Evolutionary conservation across 2,329 filamentous ascomycete species (phyloP), one percentile per base, ranked within the genome.

Genomic region (Colletotrichum chrysophilum): DNA sequence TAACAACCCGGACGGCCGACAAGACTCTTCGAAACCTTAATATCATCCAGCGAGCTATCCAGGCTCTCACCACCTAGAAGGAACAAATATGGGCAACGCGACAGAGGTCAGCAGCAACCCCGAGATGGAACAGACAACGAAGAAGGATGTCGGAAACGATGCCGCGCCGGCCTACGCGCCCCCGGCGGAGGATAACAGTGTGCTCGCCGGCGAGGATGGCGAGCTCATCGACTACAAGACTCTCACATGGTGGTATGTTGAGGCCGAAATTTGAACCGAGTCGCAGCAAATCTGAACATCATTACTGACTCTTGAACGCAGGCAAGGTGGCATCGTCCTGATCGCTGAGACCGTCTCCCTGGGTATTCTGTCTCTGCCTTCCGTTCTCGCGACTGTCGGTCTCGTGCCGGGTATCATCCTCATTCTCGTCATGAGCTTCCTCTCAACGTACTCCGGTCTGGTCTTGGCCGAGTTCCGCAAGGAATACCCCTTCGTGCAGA

Each of bases 351-450:
- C 86, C 3, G 85, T 87, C 71, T 87, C 85, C 1, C 84, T 88
- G n/a, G 86, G 86, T 1, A 87, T 88, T 82, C 94, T 95, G 86
- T 95, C 93, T 1, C 94, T 95, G 76, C 94, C 94, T 1, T 94
- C 92, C 81, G 94, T 94, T 0, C 92, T 95, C 81, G 93, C 94
- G 4, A 86, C 93, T 14, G 87, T 95, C 58, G 94, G 94, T 5
- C 88, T 95, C 16, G 92, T 93, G 3, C 94, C 94, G 0, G 94
- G 94, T n/a, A 85, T 96, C 70, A 90, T 95, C 76, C 82, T 95
- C 81, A 95, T 94, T 58, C 88, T 95, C 76, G 89, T 94, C 30
- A 89, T 87, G 67, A 86, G 93, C 61, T 89, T 93, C 18, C 85
- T 95, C 4, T 95, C 95, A 80, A 95, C 93, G 2, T 95, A 87